Evolutionary conservation across 2,329 filamentous ascomycete genomes (phyloP), one percentile per base, ranked within the genome.

Genomic region (Blastomyces gilchristii): DNA sequence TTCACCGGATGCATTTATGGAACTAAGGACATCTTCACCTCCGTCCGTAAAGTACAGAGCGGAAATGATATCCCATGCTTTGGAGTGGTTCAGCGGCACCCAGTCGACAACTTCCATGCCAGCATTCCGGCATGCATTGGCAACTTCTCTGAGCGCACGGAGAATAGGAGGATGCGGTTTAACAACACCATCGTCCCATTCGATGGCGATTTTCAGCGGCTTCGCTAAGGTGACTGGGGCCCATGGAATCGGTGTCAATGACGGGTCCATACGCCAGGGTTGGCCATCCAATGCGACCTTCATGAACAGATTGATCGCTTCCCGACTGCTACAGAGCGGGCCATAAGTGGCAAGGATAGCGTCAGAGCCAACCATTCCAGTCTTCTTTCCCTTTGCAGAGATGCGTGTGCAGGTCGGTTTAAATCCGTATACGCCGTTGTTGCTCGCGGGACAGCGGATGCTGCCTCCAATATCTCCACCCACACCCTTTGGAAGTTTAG

Each of bases 11-110:
- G 77, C 75, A 1, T 79, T 75, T 2, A 88, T 76, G 0, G 80
- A 77, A 1, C 76, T 77, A 0, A 73, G 72, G 39, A 82, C 81
- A 63, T 84, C 80, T n/a, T 77, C 73, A 0, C 80, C 86, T 39
- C 83, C 85, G 67, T 89, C 86, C 1, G 79, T 73, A 72, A 83
- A 88, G 70, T 87, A 87, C 1, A 85, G 68, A 2, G 71, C 74
- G 1, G 76, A 70, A 18, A 74, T 68, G 58, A 75, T 73, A 16
- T 79, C 76, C 77, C 80, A 82, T 1, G 78, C 80, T 63, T 78
- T 74, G 43, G 78, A 76, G 67, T 83, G 81, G 7, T 78, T 72
- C 67, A 80, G 78, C 1, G 81, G 77, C 57, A 75, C 69, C 71
- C 69, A 72, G 39, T 71, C 68, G 56, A 71, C 67, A 9, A 72